A percentile compares a stretch with the other conserved stretches of the same genome.
phyloP scores from a whole-genome alignment of 495 filamentous ascomycete species.

The Penicillium waksmanii region DNA sequence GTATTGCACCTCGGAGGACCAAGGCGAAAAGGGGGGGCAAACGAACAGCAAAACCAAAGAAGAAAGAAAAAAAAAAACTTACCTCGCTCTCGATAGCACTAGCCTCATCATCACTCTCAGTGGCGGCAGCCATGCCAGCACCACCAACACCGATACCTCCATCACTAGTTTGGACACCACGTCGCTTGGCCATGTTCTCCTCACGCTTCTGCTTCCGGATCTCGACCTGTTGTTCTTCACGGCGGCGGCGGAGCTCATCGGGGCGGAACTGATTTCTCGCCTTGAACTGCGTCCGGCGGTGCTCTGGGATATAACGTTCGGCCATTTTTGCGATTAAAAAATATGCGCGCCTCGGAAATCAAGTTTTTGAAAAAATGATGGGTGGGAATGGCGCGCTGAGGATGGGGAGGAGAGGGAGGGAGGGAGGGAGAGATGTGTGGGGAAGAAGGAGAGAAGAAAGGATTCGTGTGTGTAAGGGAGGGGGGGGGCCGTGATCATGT shows the following conservation, averaged over 20 bases:
- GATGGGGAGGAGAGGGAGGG: conserved; percentile 26
- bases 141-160: conserved; percentile 77
- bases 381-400: conserved; percentile 24
- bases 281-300: conserved; percentile 99
- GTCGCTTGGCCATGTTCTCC: conserved; percentile 96
- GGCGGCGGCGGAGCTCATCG: conserved; percentile 96
- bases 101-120: conserved; percentile 97
- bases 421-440: conserved; percentile 27
- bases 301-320: conserved; percentile 98
- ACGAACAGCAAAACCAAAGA: conserved; percentile 16
- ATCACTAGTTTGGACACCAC: conserved; percentile 84
- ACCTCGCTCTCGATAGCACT: conserved; percentile 95
- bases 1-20: not conserved
- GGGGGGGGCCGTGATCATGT: conserved; percentile 28
- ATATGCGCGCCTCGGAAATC: conserved; percentile 38
- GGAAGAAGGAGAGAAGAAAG: conserved; percentile 37
- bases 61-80: conserved; percentile 47
- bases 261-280: conserved; percentile 98
- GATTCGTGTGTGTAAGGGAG: conserved; percentile 34
- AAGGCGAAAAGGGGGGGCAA: not conserved
- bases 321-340: conserved; percentile 70
- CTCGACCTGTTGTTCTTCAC: conserved; percentile 98
- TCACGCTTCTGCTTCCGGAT: conserved; percentile 98
- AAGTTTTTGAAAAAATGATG: conserved; percentile 21
- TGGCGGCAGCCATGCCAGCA: conserved; percentile 78